Conservation (phyloP, 192 early-diverging fungal genomes). For the Mycoemilia scoparia region DNA sequence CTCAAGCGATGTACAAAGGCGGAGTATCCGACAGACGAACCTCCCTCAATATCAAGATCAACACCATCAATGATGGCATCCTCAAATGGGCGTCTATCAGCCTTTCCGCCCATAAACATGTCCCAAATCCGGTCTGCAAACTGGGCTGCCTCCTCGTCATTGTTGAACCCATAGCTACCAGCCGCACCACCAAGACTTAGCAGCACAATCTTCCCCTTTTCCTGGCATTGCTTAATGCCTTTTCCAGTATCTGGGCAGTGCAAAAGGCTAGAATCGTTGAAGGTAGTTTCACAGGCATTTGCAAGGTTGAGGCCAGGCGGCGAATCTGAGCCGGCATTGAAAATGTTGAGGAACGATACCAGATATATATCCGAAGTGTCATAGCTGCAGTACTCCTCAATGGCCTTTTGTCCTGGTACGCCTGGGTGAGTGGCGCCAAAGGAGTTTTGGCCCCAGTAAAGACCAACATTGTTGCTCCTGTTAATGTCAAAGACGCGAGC, state of each 20-base stretch:
- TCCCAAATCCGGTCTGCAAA: slow-evolving; percentile 62
- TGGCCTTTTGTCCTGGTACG: slow-evolving; percentile 23
- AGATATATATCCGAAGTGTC: slow-evolving; percentile 31
- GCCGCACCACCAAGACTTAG: slow-evolving; percentile 53
- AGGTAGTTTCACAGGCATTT: slow-evolving; percentile 38
- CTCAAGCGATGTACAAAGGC: slow-evolving; percentile 39
- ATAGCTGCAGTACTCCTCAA: slow-evolving; percentile 41
- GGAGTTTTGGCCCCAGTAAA: slow-evolving; percentile 43
- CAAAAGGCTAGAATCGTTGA: slow-evolving; percentile 39
- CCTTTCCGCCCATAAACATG: slow-evolving; percentile 49
- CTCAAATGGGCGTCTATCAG: slow-evolving; percentile 45
- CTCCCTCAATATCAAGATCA: slow-evolving; percentile 53
- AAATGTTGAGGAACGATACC: slow-evolving; percentile 44
- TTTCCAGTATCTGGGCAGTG: slow-evolving; percentile 46
- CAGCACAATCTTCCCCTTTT: slow-evolving; percentile 48
- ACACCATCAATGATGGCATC: slow-evolving; percentile 51
- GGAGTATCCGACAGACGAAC: slow-evolving; percentile 32
- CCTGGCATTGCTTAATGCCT: slow-evolving; percentile 55
- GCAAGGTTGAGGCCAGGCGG: slow-evolving; percentile 48
- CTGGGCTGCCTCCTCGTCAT: slow-evolving; percentile 30
- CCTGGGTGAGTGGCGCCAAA: slow-evolving; percentile 25
- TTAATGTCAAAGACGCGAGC: slow-evolving; percentile 27
- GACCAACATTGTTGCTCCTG: slow-evolving; percentile 32
- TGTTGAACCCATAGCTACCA: slow-evolving; percentile 40
- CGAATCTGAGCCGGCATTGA: slow-evolving; percentile 36